Conservation (phyloP, 2,329 filamentous ascomycete genomes). For the Calycina herbarum region DNA sequence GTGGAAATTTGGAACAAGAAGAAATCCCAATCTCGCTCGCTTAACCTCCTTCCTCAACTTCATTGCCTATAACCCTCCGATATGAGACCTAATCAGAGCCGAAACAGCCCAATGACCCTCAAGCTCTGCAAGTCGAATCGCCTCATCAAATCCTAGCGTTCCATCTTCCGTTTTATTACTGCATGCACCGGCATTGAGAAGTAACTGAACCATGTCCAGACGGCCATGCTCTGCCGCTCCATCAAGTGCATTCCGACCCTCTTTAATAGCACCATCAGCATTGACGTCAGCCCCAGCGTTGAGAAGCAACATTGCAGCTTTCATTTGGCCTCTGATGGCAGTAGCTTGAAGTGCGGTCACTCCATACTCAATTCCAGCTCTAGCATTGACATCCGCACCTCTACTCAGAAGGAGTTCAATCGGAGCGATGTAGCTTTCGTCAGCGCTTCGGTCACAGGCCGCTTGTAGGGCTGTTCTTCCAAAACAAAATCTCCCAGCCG, state of each 20-base stretch:
- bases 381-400: conserved; percentile 18
- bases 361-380: conserved; percentile 6
- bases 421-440: background rate
- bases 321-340: conserved; percentile 13
- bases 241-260: conserved; percentile 19
- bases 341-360: conserved; percentile 18
- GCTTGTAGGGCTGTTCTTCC: conserved; percentile 19
- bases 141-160: conserved; percentile 8
- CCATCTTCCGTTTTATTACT: conserved; percentile 4
- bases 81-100: background rate
- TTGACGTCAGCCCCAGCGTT: conserved; percentile 15
- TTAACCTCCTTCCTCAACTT: too few relatives aligned
- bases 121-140: conserved; percentile 3
- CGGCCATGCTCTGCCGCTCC: conserved; percentile 20
- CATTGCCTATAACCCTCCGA: too few relatives aligned
- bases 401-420: conserved; percentile 12
- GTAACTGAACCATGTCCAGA: conserved; percentile 17
- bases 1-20: too few relatives aligned
- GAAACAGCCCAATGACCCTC: conserved; percentile 10
- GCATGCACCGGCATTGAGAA: conserved; percentile 16
- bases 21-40: too few relatives aligned
- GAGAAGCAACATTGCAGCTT: conserved; percentile 10
- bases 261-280: conserved; percentile 9
- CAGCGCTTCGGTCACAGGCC: background rate
- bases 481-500: background rate